Base-by-base conservation (phyloP, 805 yeast species). In the Candida nitratophila region DNA sequence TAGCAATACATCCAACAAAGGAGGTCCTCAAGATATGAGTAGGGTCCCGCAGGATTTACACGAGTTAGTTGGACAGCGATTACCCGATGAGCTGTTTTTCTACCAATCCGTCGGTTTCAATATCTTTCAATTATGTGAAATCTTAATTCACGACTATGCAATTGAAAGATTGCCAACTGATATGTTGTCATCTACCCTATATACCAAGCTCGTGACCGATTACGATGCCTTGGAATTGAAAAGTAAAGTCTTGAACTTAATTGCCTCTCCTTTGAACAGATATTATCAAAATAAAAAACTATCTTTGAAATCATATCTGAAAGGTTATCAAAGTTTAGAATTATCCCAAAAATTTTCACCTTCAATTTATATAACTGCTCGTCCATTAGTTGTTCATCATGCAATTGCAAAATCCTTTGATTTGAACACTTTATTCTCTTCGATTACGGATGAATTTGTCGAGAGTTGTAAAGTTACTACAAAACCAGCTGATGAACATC, bases 71-170 rank as follows among this genome's bases (percentile, higher is more conserved):
- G 88, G 95, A 10, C 87, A 85, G 60, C 77, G 90, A 57, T 69
- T 93, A 42, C 95, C 97, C 2, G 85, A 87, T 43, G 98, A 90
- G 63, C 71, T 84, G 36, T 83, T 78, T 55, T 89, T 83, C 59
- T 93, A 88, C 61, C 79, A 79, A 57, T 83, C 95, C 1, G 62
- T 84, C 46, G 98, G 97, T 1, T 59, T 90, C 21, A 66, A 84
- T 12, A 76, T 81, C 8, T 65, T 82, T 6, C 80, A 79, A 45
- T 60, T 86, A 21, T 71, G 83, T 36, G 84, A 83, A 49, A 77
- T 88, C 0, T 69, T 90, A 17, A 71, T 83, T 1, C 77, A 77
- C 46, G 93, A 88, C 2, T 64, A 68, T 30, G 74, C 76, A 47
- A 67, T 74, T 29, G 82, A 85, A 47, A 71, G 83, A 45, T 73